Evolutionary conservation across 768 basidiomycete species (phyloP), one percentile per base, ranked within the genome.

Genomic region (Lactarius tabidus): DNA sequence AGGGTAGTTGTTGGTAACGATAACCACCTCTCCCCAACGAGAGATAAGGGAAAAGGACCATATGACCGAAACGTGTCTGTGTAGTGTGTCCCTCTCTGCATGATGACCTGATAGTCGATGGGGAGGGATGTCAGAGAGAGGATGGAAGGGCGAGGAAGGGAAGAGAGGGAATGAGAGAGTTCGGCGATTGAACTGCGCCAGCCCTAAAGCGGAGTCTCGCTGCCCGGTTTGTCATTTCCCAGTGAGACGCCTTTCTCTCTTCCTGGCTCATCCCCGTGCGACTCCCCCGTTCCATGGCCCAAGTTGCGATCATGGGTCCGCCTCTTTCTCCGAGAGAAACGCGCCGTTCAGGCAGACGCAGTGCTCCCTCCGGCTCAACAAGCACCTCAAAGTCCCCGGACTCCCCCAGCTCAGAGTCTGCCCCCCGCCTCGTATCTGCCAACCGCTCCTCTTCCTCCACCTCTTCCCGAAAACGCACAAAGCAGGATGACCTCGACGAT

Each of bases 291-390:
- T 71, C n/a, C 63, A 73, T 89, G 89, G 83, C 87, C 59, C 86
- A 87, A 74, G 78, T 84, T 55, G 82, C 83, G 56, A 75, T 82
- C 58, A 91, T 91, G 89, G 89, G 88, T 54, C 89, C 89, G 17
- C 89, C 89, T 7, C 81, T 87, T 57, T 89, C 89, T 64, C 89
- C 88, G 48, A 80, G 87, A 72, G 90, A 91, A 77, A 87, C 88
- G 59, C 81, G 90, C 70, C 87, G 90, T 68, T 91, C 90, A 69
- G 89, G 87, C 51, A 79, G 90, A 70, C 89, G 89, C 63, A 86
- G 87, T 64, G 83, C 80, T 5, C 87, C 85, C 53, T 87, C 88
- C 51, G 78, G 80, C 33, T 89, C 88, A 23, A 81, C 85, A 35
- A 85, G 85, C 75, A 80, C 82, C 66, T 87, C 87, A 59, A 89